phyloP scores from a whole-genome alignment of 1,284 basidiomycete genomes.

The Erythrobasidium hasegawianum region DNA sequence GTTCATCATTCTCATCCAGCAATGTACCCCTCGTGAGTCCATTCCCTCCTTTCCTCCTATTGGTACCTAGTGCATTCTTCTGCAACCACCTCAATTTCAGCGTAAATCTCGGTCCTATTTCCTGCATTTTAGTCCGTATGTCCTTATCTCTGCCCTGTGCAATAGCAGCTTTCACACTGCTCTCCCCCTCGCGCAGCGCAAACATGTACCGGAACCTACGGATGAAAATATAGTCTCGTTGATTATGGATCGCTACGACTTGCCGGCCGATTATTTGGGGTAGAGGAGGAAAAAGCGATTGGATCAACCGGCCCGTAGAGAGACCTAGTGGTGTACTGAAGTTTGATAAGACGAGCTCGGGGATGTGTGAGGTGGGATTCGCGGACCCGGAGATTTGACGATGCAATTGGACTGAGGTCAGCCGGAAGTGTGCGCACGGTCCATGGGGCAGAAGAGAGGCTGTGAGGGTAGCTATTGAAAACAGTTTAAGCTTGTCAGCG shows the following conservation, averaged over 20 bases:
- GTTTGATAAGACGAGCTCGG: slow-evolving; percentile 92
- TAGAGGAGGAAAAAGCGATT: slow-evolving; percentile 88
- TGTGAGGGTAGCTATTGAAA: slow-evolving; percentile 78
- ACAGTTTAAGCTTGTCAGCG: not conserved
- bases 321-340: slow-evolving; percentile 93
- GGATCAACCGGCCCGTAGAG: slow-evolving; percentile 87
- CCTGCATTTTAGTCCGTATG: slow-evolving; percentile 82
- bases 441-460: slow-evolving; percentile 85
- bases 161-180: slow-evolving; percentile 32
- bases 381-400: slow-evolving; percentile 88
- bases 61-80: slow-evolving; percentile 57
- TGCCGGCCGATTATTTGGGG: slow-evolving; percentile 96
- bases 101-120: slow-evolving; percentile 97
- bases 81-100: slow-evolving; percentile 85
- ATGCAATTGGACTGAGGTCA: slow-evolving; percentile 81
- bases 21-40: slow-evolving; percentile 34
- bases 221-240: slow-evolving; percentile 98
- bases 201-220: slow-evolving; percentile 56
- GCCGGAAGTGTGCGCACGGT: slow-evolving; percentile 93
- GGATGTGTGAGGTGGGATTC: slow-evolving; percentile 83
- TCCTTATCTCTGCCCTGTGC: slow-evolving; percentile 42
- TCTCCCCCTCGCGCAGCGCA: slow-evolving; percentile 41
- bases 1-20: slow-evolving; percentile 25
- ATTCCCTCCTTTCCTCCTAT: slow-evolving; percentile 12
- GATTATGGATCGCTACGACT: slow-evolving; percentile 95